phyloP scores from a whole-genome alignment of 441 rosid species.

The Daphne laureola region DNA sequence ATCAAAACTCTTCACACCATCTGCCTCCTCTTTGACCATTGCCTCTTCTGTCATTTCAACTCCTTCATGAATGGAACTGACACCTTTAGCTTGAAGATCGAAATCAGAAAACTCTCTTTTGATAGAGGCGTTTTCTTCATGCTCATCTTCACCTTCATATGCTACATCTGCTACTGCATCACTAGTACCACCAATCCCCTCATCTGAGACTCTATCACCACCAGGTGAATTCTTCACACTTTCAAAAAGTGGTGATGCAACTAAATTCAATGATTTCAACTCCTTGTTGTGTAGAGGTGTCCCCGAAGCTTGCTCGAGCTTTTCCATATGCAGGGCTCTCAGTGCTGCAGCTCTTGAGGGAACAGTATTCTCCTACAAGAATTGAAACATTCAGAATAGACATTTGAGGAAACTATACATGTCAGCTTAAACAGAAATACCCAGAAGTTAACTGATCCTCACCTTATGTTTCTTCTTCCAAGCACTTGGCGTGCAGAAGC shows the following conservation, averaged over 20 bases:
- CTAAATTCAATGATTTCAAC: conserved; percentile 27
- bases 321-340: conserved; percentile 36
- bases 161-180: conserved; percentile 39
- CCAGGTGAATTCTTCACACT: conserved; percentile 15
- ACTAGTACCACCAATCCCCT: conserved; percentile 22
- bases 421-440: conserved; percentile 1
- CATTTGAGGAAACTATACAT: background rate
- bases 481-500: conserved; percentile 28
- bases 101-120: conserved; percentile 47
- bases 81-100: conserved; percentile 36
- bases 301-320: conserved; percentile 39
- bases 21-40: conserved; percentile 16
- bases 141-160: conserved; percentile 77
- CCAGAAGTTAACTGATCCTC: conserved; percentile 11
- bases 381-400: conserved; percentile 8
- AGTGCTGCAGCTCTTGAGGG: conserved; percentile 21
- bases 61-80: conserved; percentile 22
- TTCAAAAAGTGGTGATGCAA: conserved; percentile 21
- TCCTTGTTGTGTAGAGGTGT: conserved; percentile 45
- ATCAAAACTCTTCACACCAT: conserved; percentile 18
- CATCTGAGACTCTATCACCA: conserved; percentile 24
- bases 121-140: conserved; percentile 43
- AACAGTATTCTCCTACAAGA: conserved; percentile 31
- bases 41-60: conserved; percentile 20
- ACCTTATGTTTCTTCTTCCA: conserved; percentile 50